A percentile compares a stretch with the other conserved stretches of the same genome.
These are phyloP conservation scores for Aspergillus tanneri DNA, from an alignment of 2,329 filamentous ascomycete genomes.

Conservation along the genomic window DNA sequence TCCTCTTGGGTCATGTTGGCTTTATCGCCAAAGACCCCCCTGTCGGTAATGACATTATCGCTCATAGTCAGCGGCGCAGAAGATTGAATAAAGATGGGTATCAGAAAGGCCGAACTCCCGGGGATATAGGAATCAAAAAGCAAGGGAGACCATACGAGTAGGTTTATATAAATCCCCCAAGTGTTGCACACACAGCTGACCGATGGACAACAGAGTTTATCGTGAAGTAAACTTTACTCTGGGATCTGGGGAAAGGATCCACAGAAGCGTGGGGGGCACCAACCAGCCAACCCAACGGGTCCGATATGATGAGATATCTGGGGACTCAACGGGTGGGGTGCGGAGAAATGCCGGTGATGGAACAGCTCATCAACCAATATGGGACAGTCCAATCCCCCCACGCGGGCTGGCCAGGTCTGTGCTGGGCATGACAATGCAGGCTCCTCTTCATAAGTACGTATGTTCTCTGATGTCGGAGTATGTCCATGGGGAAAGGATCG, in stretches of 20 bases:
- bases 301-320: not conserved
- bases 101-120: too few species aligned
- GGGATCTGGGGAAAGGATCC: not conserved
- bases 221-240: too few species aligned
- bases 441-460: too few species aligned
- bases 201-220: too few species aligned
- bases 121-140: too few species aligned
- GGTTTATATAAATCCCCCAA: too few species aligned
- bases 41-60: conserved; percentile 11
- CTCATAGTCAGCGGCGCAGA: not conserved
- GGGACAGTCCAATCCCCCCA: too few species aligned
- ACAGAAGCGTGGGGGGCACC: not conserved
- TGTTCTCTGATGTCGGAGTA: too few species aligned
- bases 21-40: conserved; percentile 19
- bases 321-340: not conserved
- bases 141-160: not conserved
- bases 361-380: not conserved
- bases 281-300: too few species aligned
- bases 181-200: too few species aligned
- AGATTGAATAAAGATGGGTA: not conserved
- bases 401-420: too few species aligned
- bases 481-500: not conserved
- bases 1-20: conserved; percentile 22
- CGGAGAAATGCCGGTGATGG: conserved; percentile 2
- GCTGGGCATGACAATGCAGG: too few species aligned